A percentile compares a stretch with the other conserved stretches of the same genome.
Evolutionary conservation across 202 grass and related monocot species (phyloP).

Genomic region (Elaeis oleifera): DNA sequence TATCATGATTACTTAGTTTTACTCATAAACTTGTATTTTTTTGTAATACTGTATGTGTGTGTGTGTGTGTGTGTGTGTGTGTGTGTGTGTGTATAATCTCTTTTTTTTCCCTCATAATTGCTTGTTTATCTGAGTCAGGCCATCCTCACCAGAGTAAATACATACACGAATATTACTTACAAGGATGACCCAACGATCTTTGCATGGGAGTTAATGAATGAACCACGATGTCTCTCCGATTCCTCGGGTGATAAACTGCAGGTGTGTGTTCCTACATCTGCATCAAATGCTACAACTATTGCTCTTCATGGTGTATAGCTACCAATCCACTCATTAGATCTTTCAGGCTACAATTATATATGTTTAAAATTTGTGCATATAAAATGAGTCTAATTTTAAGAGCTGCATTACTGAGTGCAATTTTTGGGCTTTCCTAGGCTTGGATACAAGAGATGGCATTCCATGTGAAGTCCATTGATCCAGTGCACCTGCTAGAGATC

Average conservation of each 20-base stretch:
- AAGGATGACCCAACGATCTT: slow-evolving; percentile 41
- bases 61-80: no score
- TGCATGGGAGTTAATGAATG: slow-evolving; percentile 8
- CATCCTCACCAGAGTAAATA: slow-evolving; percentile 54
- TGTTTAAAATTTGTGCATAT: no score
- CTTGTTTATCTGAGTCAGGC: slow-evolving; percentile 16
- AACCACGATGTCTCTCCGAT: slow-evolving; percentile 50
- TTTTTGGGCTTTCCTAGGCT: slow-evolving; percentile 17
- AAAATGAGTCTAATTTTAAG: no score
- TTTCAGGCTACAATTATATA: no score
- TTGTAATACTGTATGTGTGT: no score
- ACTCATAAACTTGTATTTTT: no score
- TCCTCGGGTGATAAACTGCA: slow-evolving; percentile 46
- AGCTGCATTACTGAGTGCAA: no score
- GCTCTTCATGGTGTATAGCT: no score
- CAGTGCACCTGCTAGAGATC: slow-evolving; percentile 42
- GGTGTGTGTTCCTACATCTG: slow-evolving; percentile 8
- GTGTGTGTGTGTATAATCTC: no score
- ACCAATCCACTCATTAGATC: no score
- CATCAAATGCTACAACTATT: not conserved
- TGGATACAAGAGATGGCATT: slow-evolving; percentile 78
- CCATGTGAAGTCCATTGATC: slow-evolving; percentile 56
- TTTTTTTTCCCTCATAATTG: no score
- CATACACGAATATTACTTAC: slow-evolving; percentile 49
- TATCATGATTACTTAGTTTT: no score